phyloP scores from a whole-genome alignment of 108 stramenopile genomes.

The Skeletonema marinoi region DNA sequence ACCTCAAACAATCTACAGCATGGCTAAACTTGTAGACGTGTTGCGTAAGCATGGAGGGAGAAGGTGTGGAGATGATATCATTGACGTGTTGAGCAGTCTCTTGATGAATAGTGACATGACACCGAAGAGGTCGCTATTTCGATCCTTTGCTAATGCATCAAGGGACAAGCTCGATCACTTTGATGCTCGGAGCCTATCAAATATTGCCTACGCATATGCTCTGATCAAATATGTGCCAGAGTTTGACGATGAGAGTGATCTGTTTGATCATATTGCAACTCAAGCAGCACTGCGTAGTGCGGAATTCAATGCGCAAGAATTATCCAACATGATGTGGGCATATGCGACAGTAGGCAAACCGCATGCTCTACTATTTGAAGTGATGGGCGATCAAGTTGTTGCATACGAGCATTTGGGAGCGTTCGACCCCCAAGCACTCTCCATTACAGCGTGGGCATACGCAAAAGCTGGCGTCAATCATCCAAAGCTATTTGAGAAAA shows the following conservation, averaged over 20 bases:
- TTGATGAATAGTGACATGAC: neutral
- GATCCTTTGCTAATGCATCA: neutral
- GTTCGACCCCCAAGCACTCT: neutral
- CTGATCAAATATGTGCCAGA: neutral
- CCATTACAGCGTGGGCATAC: constrained; percentile 13
- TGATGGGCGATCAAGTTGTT: neutral
- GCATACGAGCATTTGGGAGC: constrained; percentile 1
- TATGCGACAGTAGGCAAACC: constrained; percentile 2
- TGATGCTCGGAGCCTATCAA: constrained; percentile 11
- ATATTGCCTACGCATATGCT: constrained; percentile 12
- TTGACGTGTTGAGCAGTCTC: neutral
- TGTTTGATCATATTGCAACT: constrained; percentile 3
- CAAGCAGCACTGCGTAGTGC: neutral
- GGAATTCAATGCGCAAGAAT: neutral
- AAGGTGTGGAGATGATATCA: neutral
- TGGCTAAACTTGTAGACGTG: neutral
- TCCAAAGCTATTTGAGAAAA: neutral
- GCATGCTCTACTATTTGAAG: neutral
- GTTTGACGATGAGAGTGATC: constrained; percentile 7
- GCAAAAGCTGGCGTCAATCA: constrained; percentile 6
- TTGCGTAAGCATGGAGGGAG: neutral
- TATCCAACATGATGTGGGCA: constrained; percentile 23
- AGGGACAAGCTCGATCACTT: neutral
- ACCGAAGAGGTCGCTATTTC: neutral
- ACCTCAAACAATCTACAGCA: neutral